Percentiles rank a stretch among this genome's conserved stretches.
These are phyloP conservation scores for Radiomyces spectabilis DNA, from an alignment of 192 early-diverging fungal genomes.

Conservation along the genomic window DNA sequence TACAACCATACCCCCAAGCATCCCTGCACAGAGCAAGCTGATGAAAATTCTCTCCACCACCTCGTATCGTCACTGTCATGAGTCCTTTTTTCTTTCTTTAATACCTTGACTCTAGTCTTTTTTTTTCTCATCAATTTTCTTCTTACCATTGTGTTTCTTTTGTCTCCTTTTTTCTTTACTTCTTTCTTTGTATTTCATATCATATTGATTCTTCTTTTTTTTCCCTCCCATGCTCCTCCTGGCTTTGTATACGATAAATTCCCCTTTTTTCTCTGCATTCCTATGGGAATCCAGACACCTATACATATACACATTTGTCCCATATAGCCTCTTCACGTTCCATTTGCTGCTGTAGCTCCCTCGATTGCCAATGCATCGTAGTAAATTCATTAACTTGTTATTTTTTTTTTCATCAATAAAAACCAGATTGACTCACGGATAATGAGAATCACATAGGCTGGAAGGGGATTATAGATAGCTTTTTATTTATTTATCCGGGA, in stretches of 20 bases:
- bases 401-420: background rate
- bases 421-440: background rate
- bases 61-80: too few species aligned
- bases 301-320: background rate
- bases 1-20: background rate
- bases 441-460: background rate
- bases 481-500: slow-evolving; percentile 20
- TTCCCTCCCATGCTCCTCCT: background rate
- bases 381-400: background rate
- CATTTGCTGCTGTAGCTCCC: background rate
- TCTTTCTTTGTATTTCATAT: background rate
- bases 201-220: background rate
- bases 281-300: too few species aligned
- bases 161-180: background rate
- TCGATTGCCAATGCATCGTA: background rate
- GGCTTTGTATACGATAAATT: background rate
- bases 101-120: too few species aligned
- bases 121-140: too few species aligned
- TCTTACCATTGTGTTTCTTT: too few species aligned
- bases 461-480: too few species aligned
- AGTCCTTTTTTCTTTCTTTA: too few species aligned
- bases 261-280: too few species aligned
- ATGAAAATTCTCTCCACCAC: too few species aligned
- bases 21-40: too few species aligned
- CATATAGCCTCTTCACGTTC: background rate